Conservation (phyloP, 495 filamentous ascomycete genomes). For the Hypoxylon fuscum region DNA sequence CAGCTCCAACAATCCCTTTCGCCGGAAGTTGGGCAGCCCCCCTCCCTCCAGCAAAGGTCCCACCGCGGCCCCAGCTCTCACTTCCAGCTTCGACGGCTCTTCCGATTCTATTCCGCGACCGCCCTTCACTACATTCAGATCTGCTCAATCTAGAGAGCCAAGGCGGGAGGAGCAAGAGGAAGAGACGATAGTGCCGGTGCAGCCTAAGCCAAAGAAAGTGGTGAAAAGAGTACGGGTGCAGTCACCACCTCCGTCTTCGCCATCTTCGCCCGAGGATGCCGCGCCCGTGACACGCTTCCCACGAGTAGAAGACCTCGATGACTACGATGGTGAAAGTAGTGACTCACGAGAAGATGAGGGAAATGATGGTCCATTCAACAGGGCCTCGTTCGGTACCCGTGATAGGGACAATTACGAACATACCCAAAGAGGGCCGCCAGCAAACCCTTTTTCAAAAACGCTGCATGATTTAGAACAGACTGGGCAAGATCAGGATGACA, state of each 20-base stretch:
- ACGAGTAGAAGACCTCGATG: constrained; percentile 31
- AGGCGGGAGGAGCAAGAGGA: constrained; percentile 32
- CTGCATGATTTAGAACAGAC: constrained; percentile 53
- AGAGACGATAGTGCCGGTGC: constrained; percentile 31
- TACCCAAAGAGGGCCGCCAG: constrained; percentile 41
- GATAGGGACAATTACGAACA: constrained; percentile 2
- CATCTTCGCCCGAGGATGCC: constrained; percentile 45
- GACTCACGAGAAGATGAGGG: constrained; percentile 38
- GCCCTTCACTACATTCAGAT: constrained; percentile 41
- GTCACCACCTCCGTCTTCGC: constrained; percentile 63
- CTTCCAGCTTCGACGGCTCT: constrained; percentile 26
- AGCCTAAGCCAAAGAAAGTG: constrained; percentile 56
- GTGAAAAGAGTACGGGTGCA: constrained; percentile 66
- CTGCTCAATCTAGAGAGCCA: constrained; percentile 32
- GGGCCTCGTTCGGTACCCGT: constrained; percentile 8
- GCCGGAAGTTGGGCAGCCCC: constrained; percentile 45
- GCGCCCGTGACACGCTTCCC: constrained; percentile 41
- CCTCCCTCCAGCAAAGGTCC: constrained; percentile 22
- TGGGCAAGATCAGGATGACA: constrained; percentile 23
- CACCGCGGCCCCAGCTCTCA: constrained; percentile 14
- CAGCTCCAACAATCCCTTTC: constrained; percentile 59
- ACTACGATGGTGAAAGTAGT: constrained; percentile 38
- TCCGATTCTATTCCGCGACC: constrained; percentile 32
- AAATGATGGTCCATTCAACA: constrained; percentile 40
- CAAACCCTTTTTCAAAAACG: constrained; percentile 62